phyloP scores from a whole-genome alignment of 345 rosid species.

The Eucalyptus albens region DNA sequence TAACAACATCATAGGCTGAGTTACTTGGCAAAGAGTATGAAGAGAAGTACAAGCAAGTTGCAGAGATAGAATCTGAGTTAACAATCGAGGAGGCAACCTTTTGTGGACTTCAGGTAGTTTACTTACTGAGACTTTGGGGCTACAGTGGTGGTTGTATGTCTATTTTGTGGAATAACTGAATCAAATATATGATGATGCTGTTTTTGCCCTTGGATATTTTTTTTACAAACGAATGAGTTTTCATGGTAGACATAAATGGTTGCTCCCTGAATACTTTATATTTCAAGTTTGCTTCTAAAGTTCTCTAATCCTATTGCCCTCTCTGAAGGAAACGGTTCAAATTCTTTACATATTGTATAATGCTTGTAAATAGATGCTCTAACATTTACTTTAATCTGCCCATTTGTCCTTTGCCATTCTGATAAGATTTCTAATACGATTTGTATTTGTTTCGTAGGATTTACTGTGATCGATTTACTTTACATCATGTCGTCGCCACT shows the following conservation, averaged over 20 bases:
- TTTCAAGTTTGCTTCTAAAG: not conserved
- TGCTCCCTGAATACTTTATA: not conserved
- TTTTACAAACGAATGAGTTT: not conserved
- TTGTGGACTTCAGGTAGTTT: conserved; percentile 75
- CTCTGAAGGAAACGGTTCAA: not conserved
- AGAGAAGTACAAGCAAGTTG: conserved; percentile 95
- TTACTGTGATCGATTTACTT: not conserved
- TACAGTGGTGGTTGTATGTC: not conserved
- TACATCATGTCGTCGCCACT: not conserved
- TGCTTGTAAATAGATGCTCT: not conserved
- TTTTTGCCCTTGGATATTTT: not conserved
- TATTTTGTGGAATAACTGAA: not conserved
- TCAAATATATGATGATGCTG: not conserved
- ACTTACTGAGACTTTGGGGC: not conserved
- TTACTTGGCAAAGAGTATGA: conserved; percentile 80
- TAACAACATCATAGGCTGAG: conserved; percentile 46
- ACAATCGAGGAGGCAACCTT: conserved; percentile 90
- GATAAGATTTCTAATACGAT: not conserved
- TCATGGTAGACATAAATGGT: not conserved
- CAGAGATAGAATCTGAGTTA: conserved; percentile 87
- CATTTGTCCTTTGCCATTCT: not conserved
- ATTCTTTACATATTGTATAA: not conserved
- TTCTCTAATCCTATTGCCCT: not conserved
- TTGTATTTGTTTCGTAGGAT: not conserved
- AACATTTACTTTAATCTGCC: not conserved